These are phyloP conservation scores for Trypanosoma cruzi DNA, from an alignment of 208 protist species.

Conservation along the genomic window DNA sequence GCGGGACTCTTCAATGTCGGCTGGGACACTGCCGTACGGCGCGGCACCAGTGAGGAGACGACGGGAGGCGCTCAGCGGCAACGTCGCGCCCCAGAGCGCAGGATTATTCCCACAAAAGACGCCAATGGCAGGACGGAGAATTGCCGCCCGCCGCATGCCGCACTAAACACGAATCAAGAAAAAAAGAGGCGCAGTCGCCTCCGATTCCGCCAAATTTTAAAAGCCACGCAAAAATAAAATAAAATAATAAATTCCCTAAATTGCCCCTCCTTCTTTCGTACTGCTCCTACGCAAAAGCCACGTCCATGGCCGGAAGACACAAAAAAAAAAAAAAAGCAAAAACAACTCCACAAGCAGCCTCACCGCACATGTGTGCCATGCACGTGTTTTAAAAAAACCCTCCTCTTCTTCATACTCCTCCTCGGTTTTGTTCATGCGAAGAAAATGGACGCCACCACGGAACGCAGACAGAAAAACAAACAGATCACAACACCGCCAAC, in stretches of 20 bases:
- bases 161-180: not conserved
- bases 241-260: not conserved
- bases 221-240: too few species aligned
- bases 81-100: not conserved
- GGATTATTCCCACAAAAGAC: not conserved
- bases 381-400: not conserved
- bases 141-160: conserved; percentile 7
- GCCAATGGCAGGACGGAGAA: not conserved
- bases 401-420: not conserved
- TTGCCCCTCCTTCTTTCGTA: not conserved
- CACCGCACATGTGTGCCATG: not conserved
- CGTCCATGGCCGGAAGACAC: not conserved
- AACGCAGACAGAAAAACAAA: not conserved
- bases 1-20: conserved; percentile 66
- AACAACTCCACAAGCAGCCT: not conserved
- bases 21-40: conserved; percentile 57
- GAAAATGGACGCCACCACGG: not conserved
- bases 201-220: too few species aligned
- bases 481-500: not conserved
- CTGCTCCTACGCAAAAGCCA: not conserved
- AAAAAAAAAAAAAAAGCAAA: not conserved
- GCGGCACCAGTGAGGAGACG: conserved; percentile 2
- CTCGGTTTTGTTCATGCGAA: not conserved
- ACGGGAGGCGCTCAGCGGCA: not conserved
- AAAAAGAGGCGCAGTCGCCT: not conserved